phyloP scores from a whole-genome alignment of 495 filamentous ascomycete genomes.

The Halenospora varia region DNA sequence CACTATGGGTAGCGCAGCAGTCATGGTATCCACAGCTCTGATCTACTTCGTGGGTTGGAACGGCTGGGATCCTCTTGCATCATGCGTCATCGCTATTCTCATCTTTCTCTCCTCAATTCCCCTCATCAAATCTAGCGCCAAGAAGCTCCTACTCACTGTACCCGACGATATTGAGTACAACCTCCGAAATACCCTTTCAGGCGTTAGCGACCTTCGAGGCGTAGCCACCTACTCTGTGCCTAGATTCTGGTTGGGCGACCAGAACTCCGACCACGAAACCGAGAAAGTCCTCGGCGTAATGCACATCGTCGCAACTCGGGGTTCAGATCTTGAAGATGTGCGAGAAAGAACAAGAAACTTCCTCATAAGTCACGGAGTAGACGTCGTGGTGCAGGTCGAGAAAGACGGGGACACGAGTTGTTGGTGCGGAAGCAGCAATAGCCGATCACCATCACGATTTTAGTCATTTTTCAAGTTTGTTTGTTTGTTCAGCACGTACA shows the following conservation, averaged over 20 bases:
- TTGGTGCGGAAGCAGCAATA: conserved; percentile 60
- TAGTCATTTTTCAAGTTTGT: neutral
- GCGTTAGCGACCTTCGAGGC: conserved; percentile 75
- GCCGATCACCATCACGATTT: neutral
- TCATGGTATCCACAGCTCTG: conserved; percentile 86
- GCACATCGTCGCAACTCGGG: conserved; percentile 69
- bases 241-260: conserved; percentile 91
- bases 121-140: conserved; percentile 79
- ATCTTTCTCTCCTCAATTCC: conserved; percentile 88
- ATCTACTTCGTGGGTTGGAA: conserved; percentile 85
- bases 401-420: conserved; percentile 70
- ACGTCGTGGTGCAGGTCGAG: conserved; percentile 73
- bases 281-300: conserved; percentile 68
- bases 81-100: conserved; percentile 86
- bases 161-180: conserved; percentile 86
- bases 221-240: conserved; percentile 84
- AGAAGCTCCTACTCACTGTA: conserved; percentile 74
- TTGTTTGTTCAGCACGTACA: neutral
- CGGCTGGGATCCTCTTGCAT: conserved; percentile 94
- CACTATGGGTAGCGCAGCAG: conserved; percentile 88
- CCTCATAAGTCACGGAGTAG: conserved; percentile 58
- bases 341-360: conserved; percentile 59
- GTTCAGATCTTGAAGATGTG: conserved; percentile 72
- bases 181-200: conserved; percentile 78
- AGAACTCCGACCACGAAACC: conserved; percentile 36